Evolutionary conservation across 345 rosid species (phyloP).

Genomic region (Psidium guajava): DNA sequence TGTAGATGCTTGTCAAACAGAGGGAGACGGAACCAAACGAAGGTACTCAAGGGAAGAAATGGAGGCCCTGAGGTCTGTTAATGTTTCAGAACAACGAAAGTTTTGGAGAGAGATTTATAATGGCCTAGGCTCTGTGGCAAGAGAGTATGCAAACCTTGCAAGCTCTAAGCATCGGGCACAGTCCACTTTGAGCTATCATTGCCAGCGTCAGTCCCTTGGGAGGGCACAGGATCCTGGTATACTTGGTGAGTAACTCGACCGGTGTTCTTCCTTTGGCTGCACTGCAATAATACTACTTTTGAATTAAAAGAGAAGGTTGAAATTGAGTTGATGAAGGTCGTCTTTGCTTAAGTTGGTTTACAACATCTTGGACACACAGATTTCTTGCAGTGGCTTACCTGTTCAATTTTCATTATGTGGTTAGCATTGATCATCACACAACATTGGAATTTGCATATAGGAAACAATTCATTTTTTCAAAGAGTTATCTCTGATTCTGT

Average conservation of each 20-base stretch:
- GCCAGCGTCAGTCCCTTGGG: constrained; percentile 5
- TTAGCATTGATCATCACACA: background rate
- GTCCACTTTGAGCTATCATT: constrained; percentile 8
- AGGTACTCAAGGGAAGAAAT: constrained; percentile 53
- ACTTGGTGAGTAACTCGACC: constrained; percentile 20
- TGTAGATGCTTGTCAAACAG: background rate
- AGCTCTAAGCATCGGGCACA: constrained; percentile 33
- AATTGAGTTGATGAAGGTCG: background rate
- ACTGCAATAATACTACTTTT: background rate
- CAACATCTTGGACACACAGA: background rate
- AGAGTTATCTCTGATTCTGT: background rate
- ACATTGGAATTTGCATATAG: background rate
- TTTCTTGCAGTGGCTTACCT: background rate
- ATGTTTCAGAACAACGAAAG: constrained; percentile 41
- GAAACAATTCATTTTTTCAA: background rate
- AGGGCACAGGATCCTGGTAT: constrained; percentile 14
- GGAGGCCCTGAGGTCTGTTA: constrained; percentile 62
- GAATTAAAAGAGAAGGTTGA: background rate
- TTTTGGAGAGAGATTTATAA: constrained; percentile 49
- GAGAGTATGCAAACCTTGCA: constrained; percentile 44
- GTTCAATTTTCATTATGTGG: background rate
- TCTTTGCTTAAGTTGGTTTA: background rate
- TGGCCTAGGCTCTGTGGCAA: constrained; percentile 37
- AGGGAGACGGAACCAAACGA: constrained; percentile 2
- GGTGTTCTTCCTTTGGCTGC: background rate